phyloP scores from a whole-genome alignment of 257 asterid species.

The Solanum microdontum region DNA sequence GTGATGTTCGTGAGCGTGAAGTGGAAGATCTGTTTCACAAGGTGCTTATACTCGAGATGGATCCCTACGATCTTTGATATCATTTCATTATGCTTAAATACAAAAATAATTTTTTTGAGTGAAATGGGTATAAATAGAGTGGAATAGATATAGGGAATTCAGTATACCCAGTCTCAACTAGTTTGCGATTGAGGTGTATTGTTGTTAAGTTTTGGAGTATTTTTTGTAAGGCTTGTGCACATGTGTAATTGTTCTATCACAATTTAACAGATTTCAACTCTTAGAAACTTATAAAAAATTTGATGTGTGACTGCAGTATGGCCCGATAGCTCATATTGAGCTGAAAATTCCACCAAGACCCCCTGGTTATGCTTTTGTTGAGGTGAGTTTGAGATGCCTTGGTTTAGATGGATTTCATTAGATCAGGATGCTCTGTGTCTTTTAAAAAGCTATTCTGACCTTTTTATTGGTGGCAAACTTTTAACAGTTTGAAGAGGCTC shows the following conservation, averaged over 20 bases:
- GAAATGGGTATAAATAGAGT: background rate
- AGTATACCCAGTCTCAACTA: background rate
- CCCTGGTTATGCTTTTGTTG: slow-evolving; percentile 99
- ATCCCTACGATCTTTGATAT: background rate
- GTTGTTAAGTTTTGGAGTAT: background rate
- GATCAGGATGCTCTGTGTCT: background rate
- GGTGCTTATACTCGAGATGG: slow-evolving; percentile 20
- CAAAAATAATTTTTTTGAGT: background rate
- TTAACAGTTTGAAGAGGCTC: slow-evolving; percentile 82
- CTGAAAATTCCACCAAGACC: slow-evolving; percentile 94
- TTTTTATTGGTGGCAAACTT: background rate
- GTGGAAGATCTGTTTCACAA: slow-evolving; percentile 92
- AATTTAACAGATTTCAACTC: background rate
- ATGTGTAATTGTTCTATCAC: background rate
- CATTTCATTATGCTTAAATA: background rate
- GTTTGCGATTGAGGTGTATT: background rate
- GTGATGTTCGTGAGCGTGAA: slow-evolving; percentile 93
- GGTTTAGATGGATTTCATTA: background rate
- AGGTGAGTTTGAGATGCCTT: slow-evolving; percentile 34
- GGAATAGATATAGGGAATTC: background rate
- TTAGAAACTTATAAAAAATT: background rate
- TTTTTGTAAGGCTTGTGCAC: background rate
- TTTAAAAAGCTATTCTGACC: background rate
- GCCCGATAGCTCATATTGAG: slow-evolving; percentile 81
- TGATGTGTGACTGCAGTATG: slow-evolving; percentile 52